Evolutionary conservation across 768 basidiomycete genomes (phyloP).

Genomic region (Galerina marginata): DNA sequence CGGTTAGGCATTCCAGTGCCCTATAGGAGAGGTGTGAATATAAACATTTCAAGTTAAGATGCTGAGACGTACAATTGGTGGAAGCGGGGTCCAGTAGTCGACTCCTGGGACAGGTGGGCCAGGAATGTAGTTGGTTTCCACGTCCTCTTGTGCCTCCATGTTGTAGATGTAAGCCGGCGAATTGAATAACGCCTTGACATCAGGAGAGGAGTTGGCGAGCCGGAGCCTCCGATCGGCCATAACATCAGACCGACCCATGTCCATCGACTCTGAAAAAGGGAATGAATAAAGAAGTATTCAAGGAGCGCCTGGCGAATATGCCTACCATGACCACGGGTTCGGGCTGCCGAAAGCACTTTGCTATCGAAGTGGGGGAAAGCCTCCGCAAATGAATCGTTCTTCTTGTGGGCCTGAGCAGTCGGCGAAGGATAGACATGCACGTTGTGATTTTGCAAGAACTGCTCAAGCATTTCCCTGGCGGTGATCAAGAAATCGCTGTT

Average conservation of each 20-base stretch:
- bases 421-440: slow-evolving; percentile 83
- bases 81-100: slow-evolving; percentile 80
- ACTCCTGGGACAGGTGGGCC: slow-evolving; percentile 48
- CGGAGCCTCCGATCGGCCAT: slow-evolving; percentile 77
- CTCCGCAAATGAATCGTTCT: slow-evolving; percentile 92
- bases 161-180: slow-evolving; percentile 84
- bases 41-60: slow-evolving; percentile 16
- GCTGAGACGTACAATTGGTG: slow-evolving; percentile 66
- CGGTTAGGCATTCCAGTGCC: slow-evolving; percentile 73
- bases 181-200: slow-evolving; percentile 95
- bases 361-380: slow-evolving; percentile 97
- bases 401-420: slow-evolving; percentile 79
- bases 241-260: slow-evolving; percentile 73
- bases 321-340: slow-evolving; percentile 66
- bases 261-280: slow-evolving; percentile 67
- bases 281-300: neutral
- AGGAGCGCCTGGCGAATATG: slow-evolving; percentile 13
- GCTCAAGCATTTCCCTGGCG: slow-evolving; percentile 91
- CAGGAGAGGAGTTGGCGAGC: slow-evolving; percentile 88
- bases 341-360: slow-evolving; percentile 84
- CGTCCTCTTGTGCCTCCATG: slow-evolving; percentile 73
- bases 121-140: slow-evolving; percentile 59
- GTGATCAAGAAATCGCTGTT: slow-evolving; percentile 93
- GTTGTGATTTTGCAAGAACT: slow-evolving; percentile 85
- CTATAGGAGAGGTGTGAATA: slow-evolving; percentile 37